These are phyloP conservation scores for Amaranthus tricolor DNA, from an alignment of 179 eudicot species.

Conservation along the genomic window DNA sequence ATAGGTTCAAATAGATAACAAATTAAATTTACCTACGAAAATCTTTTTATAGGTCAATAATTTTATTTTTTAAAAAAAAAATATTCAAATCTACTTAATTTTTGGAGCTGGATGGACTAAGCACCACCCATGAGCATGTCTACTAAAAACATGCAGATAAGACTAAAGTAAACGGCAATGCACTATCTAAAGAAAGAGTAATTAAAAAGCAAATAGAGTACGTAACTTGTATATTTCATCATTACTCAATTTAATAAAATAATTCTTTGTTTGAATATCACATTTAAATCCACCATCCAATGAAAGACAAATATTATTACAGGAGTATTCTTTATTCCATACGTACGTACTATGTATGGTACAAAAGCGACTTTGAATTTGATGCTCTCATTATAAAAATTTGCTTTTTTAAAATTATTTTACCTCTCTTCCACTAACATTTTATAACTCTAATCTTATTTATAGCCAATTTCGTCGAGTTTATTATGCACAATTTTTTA, in stretches of 20 bases:
- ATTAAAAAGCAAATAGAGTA: background rate
- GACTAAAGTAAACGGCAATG: background rate
- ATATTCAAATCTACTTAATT: background rate
- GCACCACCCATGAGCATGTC: background rate
- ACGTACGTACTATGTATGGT: background rate
- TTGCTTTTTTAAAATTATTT: background rate
- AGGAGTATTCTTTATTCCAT: conserved; percentile 7
- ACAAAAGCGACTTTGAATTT: conserved; percentile 12
- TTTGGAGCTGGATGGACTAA: background rate
- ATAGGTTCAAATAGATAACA: no score
- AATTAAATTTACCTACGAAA: no score
- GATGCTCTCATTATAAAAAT: conserved; percentile 3
- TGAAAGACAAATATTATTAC: background rate
- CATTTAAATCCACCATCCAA: conserved; percentile 8
- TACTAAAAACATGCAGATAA: background rate
- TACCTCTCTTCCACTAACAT: background rate
- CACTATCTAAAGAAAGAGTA: background rate
- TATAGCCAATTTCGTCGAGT: no score
- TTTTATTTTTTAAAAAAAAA: no score
- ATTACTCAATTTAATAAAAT: background rate
- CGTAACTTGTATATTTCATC: background rate
- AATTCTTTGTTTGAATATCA: background rate
- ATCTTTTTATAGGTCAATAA: no score
- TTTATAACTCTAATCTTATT: no score
- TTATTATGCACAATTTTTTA: no score